Evolutionary conservation across 2,329 filamentous ascomycete species (phyloP), one percentile per base, ranked within the genome.

Genomic region (Cordyceps cateniannulata): DNA sequence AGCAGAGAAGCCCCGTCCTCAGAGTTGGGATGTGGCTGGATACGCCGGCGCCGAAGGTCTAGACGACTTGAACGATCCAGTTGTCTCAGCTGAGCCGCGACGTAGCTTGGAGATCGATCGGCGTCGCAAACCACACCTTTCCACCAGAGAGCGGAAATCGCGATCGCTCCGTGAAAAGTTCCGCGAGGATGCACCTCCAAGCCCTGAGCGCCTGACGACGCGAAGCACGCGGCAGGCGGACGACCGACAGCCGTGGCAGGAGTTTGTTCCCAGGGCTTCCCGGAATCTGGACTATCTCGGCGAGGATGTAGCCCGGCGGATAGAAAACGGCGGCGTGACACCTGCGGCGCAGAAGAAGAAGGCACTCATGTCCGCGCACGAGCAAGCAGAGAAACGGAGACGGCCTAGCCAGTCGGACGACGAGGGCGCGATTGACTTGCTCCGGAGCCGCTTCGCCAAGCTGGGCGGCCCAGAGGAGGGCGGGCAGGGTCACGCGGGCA

Each of bases 391-490:
- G 18, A 40, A 24, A 16, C 25, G 12, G 10, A 20, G 24, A 24
- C 35, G 25, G 44, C 8, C 45, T 8, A 58, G 61, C n/a, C 52
- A 58, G 25, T 52, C 53, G 9, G 47, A 52, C 20, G 48, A 66
- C 20, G 71, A 73, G 7, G 67, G 73, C 1, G 71, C 68, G 20
- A 75, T 80, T 48, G 80, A 83, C 62, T 71, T 81, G 3, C 62
- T 82, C 7, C 72, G 76, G 51, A 73, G 78, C 62, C 75, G 72
- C 12, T 82, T 79, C 64, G 76, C 75, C 9, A 74, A 75, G 9
- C 71, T 82, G 1, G 79, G 78, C 7, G 75, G 71, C 1, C 70
- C 75, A 5, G 72, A 76, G 7, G 55, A 63, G 24, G 71, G 74
- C 58, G 72, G 75, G 9, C 56, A 63, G 27, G 71, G 74, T 53